Conservation (phyloP, 306 rosid genomes). For the Albizia julibrissin region DNA sequence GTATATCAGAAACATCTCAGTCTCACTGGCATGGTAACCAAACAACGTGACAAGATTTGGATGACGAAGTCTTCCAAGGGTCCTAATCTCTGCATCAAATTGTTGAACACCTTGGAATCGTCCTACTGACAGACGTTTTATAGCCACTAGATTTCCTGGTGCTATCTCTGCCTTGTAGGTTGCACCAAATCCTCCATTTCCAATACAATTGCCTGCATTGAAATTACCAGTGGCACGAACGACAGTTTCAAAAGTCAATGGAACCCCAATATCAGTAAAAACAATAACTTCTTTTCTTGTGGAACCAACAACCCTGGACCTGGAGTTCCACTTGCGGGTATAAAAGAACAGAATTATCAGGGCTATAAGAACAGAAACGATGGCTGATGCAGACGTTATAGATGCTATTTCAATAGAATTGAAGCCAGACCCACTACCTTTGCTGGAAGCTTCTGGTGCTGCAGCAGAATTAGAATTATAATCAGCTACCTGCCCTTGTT, state of each 20-base stretch:
- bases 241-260: conserved; percentile 75
- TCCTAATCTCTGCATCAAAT: conserved; percentile 83
- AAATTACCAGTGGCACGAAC: conserved; percentile 79
- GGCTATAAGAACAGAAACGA: conserved; percentile 82
- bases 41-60: conserved; percentile 81
- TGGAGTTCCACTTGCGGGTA: conserved; percentile 81
- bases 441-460: conserved; percentile 37
- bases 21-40: conserved; percentile 92
- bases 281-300: conserved; percentile 75
- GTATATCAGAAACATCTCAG: conserved; percentile 87
- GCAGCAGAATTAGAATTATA: conserved; percentile 44
- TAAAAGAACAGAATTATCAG: conserved; percentile 66
- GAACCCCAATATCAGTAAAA: conserved; percentile 75
- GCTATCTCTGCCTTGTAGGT: conserved; percentile 90
- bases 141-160: conserved; percentile 64
- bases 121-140: conserved; percentile 88
- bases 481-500: conserved; percentile 48
- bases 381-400: conserved; percentile 92
- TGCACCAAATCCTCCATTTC: conserved; percentile 96
- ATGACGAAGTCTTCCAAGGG: conserved; percentile 91
- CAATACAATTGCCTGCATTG: conserved; percentile 85
- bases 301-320: conserved; percentile 65
- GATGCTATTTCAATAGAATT: conserved; percentile 91
- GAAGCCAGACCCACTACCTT: conserved; percentile 45
- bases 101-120: conserved; percentile 91